A percentile compares a stretch with the other conserved stretches of the same genome.
phyloP scores from a whole-genome alignment of 768 basidiomycete species.

The Cystoderma amianthinum region DNA sequence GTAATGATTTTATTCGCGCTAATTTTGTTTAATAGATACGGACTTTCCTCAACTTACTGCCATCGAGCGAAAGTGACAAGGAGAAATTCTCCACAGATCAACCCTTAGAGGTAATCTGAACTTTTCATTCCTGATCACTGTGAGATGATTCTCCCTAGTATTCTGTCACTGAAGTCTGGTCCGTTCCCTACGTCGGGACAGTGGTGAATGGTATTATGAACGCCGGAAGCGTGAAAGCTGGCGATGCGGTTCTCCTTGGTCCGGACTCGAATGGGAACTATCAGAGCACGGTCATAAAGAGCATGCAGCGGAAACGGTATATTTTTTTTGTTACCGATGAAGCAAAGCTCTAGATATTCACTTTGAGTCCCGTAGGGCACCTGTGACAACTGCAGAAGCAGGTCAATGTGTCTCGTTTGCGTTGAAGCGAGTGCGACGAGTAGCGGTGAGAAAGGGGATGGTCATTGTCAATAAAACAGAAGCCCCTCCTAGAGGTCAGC shows the following conservation, averaged over 20 bases:
- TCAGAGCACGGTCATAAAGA: slow-evolving; percentile 72
- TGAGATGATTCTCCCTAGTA: slow-evolving; percentile 35
- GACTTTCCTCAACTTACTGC: slow-evolving; percentile 85
- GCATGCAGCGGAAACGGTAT: slow-evolving; percentile 90
- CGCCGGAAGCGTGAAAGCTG: slow-evolving; percentile 65
- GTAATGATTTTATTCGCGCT: background rate
- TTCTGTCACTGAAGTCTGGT: slow-evolving; percentile 84
- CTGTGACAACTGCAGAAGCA: slow-evolving; percentile 82
- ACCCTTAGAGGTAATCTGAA: slow-evolving; percentile 59
- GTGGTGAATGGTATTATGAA: slow-evolving; percentile 84
- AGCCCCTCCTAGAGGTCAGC: slow-evolving; percentile 63
- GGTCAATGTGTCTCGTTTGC: slow-evolving; percentile 95
- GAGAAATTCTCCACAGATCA: slow-evolving; percentile 77
- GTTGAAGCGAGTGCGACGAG: slow-evolving; percentile 78
- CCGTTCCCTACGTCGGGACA: slow-evolving; percentile 80
- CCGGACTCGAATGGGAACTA: slow-evolving; percentile 93
- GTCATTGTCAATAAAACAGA: slow-evolving; percentile 82
- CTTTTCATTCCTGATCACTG: slow-evolving; percentile 1
- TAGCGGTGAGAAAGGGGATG: slow-evolving; percentile 90
- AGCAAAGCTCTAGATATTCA: too few relatives aligned
- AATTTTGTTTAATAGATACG: slow-evolving; percentile 45
- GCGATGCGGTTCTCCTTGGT: slow-evolving; percentile 79
- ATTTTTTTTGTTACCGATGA: slow-evolving; percentile 8
- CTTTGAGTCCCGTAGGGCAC: slow-evolving; percentile 49
- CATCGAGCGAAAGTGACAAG: slow-evolving; percentile 78